These are phyloP conservation scores for Alternaria burnsii DNA, from an alignment of 2,329 filamentous ascomycete species.

Conservation along the genomic window DNA sequence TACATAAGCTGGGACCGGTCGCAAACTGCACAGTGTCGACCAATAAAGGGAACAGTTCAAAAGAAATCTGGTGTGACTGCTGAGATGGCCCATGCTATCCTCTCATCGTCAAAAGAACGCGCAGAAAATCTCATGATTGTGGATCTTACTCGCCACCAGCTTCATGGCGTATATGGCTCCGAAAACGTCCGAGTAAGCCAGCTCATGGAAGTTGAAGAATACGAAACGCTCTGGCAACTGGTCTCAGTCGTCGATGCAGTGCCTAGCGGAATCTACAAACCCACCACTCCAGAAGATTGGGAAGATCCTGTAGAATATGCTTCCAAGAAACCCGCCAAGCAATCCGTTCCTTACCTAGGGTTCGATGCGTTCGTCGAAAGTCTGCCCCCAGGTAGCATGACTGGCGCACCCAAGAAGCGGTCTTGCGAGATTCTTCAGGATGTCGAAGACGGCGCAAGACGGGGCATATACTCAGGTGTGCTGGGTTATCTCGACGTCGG, in stretches of 20 bases:
- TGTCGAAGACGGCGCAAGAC: constrained; percentile 70
- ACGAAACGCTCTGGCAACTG: constrained; percentile 90
- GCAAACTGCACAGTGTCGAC: constrained; percentile 79
- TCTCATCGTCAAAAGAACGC: constrained; percentile 85
- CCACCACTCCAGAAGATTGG: constrained; percentile 43
- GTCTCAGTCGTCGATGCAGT: constrained; percentile 83
- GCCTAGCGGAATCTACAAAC: constrained; percentile 34
- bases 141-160: constrained; percentile 91
- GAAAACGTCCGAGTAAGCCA: constrained; percentile 77
- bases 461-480: constrained; percentile 86
- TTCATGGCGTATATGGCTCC: constrained; percentile 83
- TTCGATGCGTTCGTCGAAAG: constrained; percentile 79
- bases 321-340: constrained; percentile 13
- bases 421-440: constrained; percentile 81
- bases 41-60: constrained; percentile 96
- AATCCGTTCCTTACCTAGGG: constrained; percentile 59
- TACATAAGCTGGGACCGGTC: constrained; percentile 75
- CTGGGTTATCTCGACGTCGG: constrained; percentile 89
- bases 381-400: constrained; percentile 94
- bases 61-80: constrained; percentile 74
- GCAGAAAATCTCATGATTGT: constrained; percentile 99
- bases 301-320: constrained; percentile 39
- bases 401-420: constrained; percentile 91
- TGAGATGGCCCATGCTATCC: constrained; percentile 74
- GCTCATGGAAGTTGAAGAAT: constrained; percentile 87